Evolutionary conservation across 805 yeast species (phyloP).

Genomic region (Huiozyma sinensis): DNA sequence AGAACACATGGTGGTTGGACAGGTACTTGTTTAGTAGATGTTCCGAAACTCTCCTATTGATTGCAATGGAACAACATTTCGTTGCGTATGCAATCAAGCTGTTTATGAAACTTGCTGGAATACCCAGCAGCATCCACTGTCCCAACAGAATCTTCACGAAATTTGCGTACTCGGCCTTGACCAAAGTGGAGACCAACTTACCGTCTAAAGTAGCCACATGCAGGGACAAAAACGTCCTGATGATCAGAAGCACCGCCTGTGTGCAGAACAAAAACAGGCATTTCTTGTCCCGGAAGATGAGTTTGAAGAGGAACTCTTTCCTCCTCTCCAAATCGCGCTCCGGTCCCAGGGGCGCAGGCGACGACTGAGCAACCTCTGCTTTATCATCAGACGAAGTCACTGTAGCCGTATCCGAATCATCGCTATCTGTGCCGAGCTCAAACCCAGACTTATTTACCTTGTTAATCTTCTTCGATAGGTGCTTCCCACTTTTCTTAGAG

Average conservation of each 20-base stretch:
- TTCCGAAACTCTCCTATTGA: constrained; percentile 55
- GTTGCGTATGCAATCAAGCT: constrained; percentile 56
- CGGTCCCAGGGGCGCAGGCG: not conserved
- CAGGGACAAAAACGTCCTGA: constrained; percentile 64
- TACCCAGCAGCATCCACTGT: constrained; percentile 74
- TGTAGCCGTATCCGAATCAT: not conserved
- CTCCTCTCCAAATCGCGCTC: not conserved
- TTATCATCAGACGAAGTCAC: not conserved
- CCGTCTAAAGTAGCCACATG: constrained; percentile 86
- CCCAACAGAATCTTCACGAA: constrained; percentile 51
- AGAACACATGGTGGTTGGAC: constrained; percentile 37
- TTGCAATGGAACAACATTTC: constrained; percentile 42
- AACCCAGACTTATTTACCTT: constrained; percentile 4
- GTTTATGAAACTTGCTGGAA: constrained; percentile 78
- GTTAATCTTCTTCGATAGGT: constrained; percentile 3
- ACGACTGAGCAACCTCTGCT: not conserved
- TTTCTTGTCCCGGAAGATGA: constrained; percentile 21
- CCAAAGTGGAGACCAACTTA: constrained; percentile 66
- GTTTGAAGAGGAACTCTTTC: constrained; percentile 16
- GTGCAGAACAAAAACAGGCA: constrained; percentile 29
- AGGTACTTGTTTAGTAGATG: constrained; percentile 60
- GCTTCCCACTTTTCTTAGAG: not conserved
- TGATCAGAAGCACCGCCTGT: constrained; percentile 50
- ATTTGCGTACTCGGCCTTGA: constrained; percentile 53
- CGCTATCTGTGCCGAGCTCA: constrained; percentile 5